These are phyloP conservation scores for Penicillium sp. DNA, from an alignment of 2,329 filamentous ascomycete genomes.

Conservation along the genomic window DNA sequence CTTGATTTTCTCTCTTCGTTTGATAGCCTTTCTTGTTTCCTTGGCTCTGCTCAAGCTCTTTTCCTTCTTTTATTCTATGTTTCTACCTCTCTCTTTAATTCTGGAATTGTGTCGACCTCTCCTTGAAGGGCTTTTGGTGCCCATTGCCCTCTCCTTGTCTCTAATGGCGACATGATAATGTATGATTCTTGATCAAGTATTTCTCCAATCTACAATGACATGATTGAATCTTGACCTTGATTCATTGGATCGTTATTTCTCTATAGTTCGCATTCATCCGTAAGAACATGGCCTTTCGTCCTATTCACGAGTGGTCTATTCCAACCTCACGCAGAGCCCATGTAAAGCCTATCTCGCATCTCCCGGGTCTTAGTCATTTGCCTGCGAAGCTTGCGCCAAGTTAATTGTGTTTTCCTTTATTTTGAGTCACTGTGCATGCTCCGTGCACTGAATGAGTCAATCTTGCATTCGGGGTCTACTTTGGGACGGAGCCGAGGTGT, in stretches of 20 bases:
- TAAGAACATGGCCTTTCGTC: conserved; percentile 2
- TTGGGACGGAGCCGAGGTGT: not conserved
- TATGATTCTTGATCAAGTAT: conserved; percentile 27
- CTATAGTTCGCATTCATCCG: not conserved
- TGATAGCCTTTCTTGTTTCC: conserved; percentile 11
- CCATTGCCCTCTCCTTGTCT: conserved; percentile 28
- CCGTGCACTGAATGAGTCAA: not conserved
- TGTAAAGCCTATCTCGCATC: not conserved
- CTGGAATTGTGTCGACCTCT: conserved; percentile 22
- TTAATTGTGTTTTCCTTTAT: not conserved
- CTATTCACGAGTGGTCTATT: not conserved
- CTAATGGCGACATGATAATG: conserved; percentile 35
- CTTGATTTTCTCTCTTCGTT: conserved; percentile 13
- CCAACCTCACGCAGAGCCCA: not conserved
- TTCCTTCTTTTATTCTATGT: not conserved
- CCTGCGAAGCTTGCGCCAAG: not conserved
- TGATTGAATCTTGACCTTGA: not conserved
- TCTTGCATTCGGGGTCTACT: not conserved
- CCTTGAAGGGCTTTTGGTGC: conserved; percentile 8
- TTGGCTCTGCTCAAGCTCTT: conserved; percentile 14
- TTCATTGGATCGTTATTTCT: not conserved
- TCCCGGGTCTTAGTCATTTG: not conserved
- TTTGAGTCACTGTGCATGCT: conserved; percentile 1
- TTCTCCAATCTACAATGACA: conserved; percentile 4
- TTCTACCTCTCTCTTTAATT: conserved; percentile 10